Evolutionary conservation across 2,329 filamentous ascomycete genomes (phyloP).

Genomic region (Sodiomyces alkalinus): DNA sequence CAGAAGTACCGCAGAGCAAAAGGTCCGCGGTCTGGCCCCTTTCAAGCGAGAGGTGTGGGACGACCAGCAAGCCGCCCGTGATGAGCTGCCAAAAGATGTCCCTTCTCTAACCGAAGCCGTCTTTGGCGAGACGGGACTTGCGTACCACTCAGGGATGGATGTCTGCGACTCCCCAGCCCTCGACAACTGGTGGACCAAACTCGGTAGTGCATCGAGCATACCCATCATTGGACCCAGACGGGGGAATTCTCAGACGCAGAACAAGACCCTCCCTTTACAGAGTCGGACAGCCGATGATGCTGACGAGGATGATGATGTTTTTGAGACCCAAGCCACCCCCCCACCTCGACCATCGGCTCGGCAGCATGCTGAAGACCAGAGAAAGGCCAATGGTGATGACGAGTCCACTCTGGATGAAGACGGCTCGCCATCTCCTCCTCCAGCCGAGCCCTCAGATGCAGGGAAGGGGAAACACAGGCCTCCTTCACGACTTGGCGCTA

Average conservation of each 20-base stretch:
- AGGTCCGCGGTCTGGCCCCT: slow-evolving; percentile 34
- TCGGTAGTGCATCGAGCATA: background rate
- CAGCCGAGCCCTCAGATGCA: too few relatives aligned
- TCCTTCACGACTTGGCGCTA: slow-evolving; percentile 19
- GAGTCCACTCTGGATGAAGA: slow-evolving; percentile 19
- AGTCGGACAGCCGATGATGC: slow-evolving; percentile 1
- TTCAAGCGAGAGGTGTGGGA: slow-evolving; percentile 28
- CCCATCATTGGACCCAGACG: slow-evolving; percentile 3
- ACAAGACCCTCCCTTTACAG: slow-evolving; percentile 7
- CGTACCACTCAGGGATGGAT: slow-evolving; percentile 13
- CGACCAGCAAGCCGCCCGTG: slow-evolving; percentile 10
- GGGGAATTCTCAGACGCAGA: slow-evolving; percentile 1
- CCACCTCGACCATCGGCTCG: slow-evolving; percentile 17
- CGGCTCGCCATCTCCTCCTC: slow-evolving; percentile 5
- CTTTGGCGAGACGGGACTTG: slow-evolving; percentile 22
- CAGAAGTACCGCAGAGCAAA: slow-evolving; percentile 27
- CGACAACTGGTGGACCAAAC: slow-evolving; percentile 31
- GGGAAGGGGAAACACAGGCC: too few relatives aligned
- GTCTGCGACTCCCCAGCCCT: slow-evolving; percentile 18
- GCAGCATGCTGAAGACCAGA: slow-evolving; percentile 8
- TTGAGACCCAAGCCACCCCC: slow-evolving; percentile 34
- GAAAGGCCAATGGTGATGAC: slow-evolving; percentile 11
- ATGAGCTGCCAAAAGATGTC: slow-evolving; percentile 15
- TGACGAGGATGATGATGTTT: slow-evolving; percentile 31
- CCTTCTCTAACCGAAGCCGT: slow-evolving; percentile 23